These are phyloP conservation scores for Dothiorella sarmentorum DNA, from an alignment of 2,329 filamentous ascomycete genomes.

Conservation along the genomic window DNA sequence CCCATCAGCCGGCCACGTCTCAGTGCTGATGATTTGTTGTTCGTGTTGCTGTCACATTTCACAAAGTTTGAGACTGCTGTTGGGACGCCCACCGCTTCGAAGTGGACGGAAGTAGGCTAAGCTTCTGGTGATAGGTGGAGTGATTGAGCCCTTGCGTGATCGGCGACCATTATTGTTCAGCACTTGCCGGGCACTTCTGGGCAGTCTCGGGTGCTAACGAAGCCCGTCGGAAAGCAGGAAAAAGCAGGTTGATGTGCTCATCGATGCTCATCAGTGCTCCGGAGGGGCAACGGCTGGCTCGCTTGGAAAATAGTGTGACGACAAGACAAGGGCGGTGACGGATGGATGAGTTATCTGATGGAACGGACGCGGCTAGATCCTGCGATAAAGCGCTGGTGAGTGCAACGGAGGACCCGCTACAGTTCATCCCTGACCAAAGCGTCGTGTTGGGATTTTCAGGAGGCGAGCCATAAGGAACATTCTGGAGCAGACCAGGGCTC, in stretches of 20 bases:
- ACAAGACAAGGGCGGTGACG: neutral
- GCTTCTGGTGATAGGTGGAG: neutral
- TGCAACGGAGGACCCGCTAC: neutral
- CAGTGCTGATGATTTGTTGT: neutral
- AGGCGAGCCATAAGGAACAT: neutral
- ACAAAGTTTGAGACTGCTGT: neutral
- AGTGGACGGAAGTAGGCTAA: neutral
- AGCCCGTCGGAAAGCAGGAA: neutral
- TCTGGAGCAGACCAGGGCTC: slow-evolving; percentile 4
- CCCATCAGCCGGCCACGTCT: neutral
- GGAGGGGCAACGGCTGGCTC: neutral
- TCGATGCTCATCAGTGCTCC: too few relatives aligned
- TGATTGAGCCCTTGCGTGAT: slow-evolving; percentile 8
- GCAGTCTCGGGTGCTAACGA: neutral
- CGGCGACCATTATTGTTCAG: neutral
- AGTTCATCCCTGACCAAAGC: slow-evolving; percentile 2
- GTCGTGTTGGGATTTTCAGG: slow-evolving; percentile 6
- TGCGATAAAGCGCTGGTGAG: slow-evolving; percentile 8
- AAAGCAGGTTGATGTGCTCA: neutral
- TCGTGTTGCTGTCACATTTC: neutral
- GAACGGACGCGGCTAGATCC: slow-evolving; percentile 12
- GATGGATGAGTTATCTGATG: slow-evolving; percentile 10
- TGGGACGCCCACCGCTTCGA: slow-evolving; percentile 13
- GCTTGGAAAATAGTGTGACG: neutral
- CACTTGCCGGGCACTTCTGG: neutral